Conservation (phyloP, 495 filamentous ascomycete species). For the Hypoxylon subgilvum region DNA sequence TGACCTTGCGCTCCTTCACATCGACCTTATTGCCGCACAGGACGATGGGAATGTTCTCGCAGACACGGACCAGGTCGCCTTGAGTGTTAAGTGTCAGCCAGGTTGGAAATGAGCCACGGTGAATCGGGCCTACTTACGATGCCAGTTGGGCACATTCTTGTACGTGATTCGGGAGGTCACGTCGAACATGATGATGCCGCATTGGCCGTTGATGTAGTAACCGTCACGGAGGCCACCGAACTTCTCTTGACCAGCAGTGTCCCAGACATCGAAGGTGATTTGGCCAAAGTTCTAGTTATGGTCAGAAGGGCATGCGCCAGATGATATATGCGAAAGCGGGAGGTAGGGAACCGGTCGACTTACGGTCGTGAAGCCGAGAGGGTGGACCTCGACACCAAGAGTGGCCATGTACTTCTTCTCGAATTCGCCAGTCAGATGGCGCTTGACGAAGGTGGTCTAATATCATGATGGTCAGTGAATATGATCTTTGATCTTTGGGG, state of each 20-base stretch:
- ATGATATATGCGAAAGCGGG: conserved; percentile 13
- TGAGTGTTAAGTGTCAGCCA: conserved; percentile 12
- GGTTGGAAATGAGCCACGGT: not conserved
- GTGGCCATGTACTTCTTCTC: conserved; percentile 99
- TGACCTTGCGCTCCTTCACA: conserved; percentile 99
- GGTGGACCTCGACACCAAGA: conserved; percentile 98
- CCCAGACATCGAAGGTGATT: conserved; percentile 99
- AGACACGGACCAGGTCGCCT: conserved; percentile 99
- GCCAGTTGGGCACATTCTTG: conserved; percentile 99
- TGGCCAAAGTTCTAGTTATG: conserved; percentile 80
- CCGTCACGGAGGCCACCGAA: conserved; percentile 99
- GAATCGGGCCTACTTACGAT: conserved; percentile 76
- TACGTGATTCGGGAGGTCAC: conserved; percentile 99
- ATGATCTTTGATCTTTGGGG: conserved; percentile 23
- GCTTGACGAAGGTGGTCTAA: conserved; percentile 99
- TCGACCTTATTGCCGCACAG: conserved; percentile 99
- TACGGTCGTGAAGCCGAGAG: conserved; percentile 91
- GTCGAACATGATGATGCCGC: conserved; percentile 99
- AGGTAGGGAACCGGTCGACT: conserved; percentile 51
- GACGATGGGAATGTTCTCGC: conserved; percentile 99
- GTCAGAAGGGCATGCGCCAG: conserved; percentile 40
- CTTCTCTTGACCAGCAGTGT: conserved; percentile 99
- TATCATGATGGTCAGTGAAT: conserved; percentile 32
- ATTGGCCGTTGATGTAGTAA: conserved; percentile 99
- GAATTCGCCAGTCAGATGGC: conserved; percentile 98